Evolutionary conservation across 768 basidiomycete genomes (phyloP), one percentile per base, ranked within the genome.

Genomic region (Termitomyces sp.): DNA sequence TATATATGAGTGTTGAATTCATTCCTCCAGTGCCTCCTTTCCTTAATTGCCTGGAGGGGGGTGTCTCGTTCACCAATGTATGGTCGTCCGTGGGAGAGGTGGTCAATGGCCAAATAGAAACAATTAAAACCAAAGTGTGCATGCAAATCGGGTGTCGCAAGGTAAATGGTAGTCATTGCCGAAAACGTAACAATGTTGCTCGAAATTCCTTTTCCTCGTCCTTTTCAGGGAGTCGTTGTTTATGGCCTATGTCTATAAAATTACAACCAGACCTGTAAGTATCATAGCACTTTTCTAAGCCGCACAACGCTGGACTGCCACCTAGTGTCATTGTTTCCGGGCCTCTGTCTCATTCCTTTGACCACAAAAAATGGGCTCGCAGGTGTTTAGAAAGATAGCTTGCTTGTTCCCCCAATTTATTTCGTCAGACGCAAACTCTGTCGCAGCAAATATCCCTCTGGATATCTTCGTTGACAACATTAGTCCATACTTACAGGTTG

Each of bases 391-490:
- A 28, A 46, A 4, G 26, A 18, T 28, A 18, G 0, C 45, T 46
- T 16, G 6, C 16, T 18, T 28, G 0, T 16, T 46, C 26, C 18
- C 24, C 26, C 3, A 14, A 18, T 18, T 26, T 28, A 9, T 28
- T 28, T 8, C 26, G 26, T 6, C 45, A 46, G 45, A 28, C 8
- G 6, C 26, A 18, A 24, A 24, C 4, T 24, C 33, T 51, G 22
- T 51, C 16, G 49, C 49, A 16, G 49, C 33, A 4, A 26, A 14
- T 18, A 24, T 51, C 9, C 33, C 33, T 14, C 49, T 51, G 2
- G 49, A 51, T 36, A 65, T 80, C 35, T 72, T 75, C 35, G 63
- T 80, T 26, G 77, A 80, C 54, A 57, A 69, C 30, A 74, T 83
- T 46, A 77, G 80, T 60, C 66, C 68, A 1, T 67, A 74, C 58